Evolutionary conservation across 2,329 filamentous ascomycete species (phyloP).

Genomic region (Claviceps sp.): DNA sequence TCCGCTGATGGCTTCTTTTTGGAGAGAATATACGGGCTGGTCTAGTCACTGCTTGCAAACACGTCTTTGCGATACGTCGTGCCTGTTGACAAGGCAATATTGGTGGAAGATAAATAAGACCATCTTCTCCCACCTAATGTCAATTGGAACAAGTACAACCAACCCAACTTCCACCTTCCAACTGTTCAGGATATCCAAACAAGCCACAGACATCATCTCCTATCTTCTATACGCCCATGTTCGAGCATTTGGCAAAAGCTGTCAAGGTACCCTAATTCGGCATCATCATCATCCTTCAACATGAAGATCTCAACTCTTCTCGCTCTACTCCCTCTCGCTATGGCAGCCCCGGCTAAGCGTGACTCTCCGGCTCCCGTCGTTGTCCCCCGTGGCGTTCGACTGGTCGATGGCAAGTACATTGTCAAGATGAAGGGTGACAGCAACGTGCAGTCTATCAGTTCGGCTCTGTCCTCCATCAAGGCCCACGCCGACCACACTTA

Average conservation of each 20-base stretch:
- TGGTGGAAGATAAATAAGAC: not conserved
- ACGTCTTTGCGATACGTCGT: not conserved
- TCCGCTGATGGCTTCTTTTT: not conserved
- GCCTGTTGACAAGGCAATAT: not conserved
- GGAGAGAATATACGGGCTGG: not conserved
- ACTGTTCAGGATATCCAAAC: not conserved
- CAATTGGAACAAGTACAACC: too few species aligned
- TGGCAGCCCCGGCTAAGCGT: slow-evolving; percentile 19
- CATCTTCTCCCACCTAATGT: too few species aligned
- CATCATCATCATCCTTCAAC: not conserved
- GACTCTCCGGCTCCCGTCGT: slow-evolving; percentile 21
- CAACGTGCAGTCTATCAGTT: slow-evolving; percentile 11
- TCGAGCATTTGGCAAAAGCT: too few species aligned
- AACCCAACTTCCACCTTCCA: too few species aligned
- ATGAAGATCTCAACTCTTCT: slow-evolving; percentile 22
- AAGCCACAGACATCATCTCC: too few species aligned
- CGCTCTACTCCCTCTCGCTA: slow-evolving; percentile 18
- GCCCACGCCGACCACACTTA: slow-evolving; percentile 21
- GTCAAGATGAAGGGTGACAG: slow-evolving; percentile 20
- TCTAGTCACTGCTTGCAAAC: not conserved
- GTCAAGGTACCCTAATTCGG: too few species aligned
- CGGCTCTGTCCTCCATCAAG: slow-evolving; percentile 14
- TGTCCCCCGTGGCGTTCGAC: slow-evolving; percentile 16
- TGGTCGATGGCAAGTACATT: slow-evolving; percentile 24
- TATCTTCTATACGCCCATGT: too few species aligned